Percentiles rank a stretch among this genome's conserved stretches.
These are phyloP conservation scores for Hamamelis virginiana DNA, from an alignment of 164 flowering plant species.

Conservation along the genomic window DNA sequence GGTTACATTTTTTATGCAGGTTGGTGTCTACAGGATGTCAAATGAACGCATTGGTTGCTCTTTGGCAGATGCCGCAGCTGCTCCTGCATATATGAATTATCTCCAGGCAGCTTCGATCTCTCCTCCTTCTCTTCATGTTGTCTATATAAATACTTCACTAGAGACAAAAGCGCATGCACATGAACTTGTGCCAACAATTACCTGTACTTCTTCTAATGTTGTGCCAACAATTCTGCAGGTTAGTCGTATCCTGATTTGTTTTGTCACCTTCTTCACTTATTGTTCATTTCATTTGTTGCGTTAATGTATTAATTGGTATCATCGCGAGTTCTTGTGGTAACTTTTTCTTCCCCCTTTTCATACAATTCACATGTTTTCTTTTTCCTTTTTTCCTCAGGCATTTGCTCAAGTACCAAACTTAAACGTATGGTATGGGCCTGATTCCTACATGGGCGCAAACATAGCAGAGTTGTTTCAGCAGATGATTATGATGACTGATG, in stretches of 20 bases:
- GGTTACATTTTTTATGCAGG: conserved; percentile 47
- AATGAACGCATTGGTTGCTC: conserved; percentile 90
- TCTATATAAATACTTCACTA: conserved; percentile 91
- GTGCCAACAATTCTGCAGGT: conserved; percentile 95
- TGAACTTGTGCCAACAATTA: conserved; percentile 93
- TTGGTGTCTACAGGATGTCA: conserved; percentile 98
- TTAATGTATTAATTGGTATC: neutral
- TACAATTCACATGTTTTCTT: conserved; percentile 2
- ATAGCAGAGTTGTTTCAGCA: conserved; percentile 76
- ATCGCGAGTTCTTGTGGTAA: too few species aligned
- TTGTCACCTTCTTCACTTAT: neutral
- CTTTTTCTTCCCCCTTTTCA: neutral
- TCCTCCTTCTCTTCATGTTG: conserved; percentile 82
- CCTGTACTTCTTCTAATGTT: conserved; percentile 96
- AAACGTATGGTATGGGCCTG: conserved; percentile 89
- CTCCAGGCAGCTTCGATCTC: conserved; percentile 64
- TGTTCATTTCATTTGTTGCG: neutral
- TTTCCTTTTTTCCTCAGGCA: conserved; percentile 46
- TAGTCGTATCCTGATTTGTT: conserved; percentile 11
- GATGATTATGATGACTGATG: conserved; percentile 86
- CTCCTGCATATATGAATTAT: conserved; percentile 74
- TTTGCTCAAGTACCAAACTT: conserved; percentile 85
- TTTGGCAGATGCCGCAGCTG: conserved; percentile 94
- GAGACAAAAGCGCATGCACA: conserved; percentile 93
- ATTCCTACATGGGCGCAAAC: conserved; percentile 98